Evolutionary conservation across 1,284 basidiomycete species (phyloP).

Genomic region (Tilletia walkeri): DNA sequence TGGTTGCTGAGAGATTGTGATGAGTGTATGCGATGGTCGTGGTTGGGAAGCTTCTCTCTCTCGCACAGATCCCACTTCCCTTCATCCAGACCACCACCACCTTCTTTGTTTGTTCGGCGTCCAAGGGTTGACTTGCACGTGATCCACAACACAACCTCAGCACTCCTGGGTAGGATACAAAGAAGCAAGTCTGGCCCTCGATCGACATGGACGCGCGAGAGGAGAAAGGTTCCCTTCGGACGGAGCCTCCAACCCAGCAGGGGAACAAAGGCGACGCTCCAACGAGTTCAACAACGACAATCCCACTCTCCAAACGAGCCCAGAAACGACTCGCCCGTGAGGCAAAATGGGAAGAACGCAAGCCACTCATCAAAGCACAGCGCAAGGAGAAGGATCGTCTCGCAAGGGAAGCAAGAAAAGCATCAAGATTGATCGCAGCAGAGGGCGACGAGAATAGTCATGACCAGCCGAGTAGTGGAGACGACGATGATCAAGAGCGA

Average conservation of each 20-base stretch:
- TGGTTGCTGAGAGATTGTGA: background rate
- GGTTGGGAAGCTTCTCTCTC: background rate
- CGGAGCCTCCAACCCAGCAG: background rate
- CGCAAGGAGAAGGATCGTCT: slow-evolving; percentile 8
- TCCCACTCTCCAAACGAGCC: slow-evolving; percentile 8
- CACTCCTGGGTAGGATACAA: too few species aligned
- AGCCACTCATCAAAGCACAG: slow-evolving; percentile 13
- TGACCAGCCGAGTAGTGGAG: background rate
- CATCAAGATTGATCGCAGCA: background rate
- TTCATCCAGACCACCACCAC: background rate
- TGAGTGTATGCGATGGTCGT: background rate
- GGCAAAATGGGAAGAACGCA: slow-evolving; percentile 1
- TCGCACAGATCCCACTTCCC: too few species aligned
- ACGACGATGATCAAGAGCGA: background rate
- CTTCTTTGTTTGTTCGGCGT: slow-evolving; percentile 14
- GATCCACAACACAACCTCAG: slow-evolving; percentile 17
- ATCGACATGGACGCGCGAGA: background rate
- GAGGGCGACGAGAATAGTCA: background rate
- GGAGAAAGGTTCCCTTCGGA: background rate
- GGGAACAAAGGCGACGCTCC: background rate
- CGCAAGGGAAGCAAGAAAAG: background rate
- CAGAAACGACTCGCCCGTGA: slow-evolving; percentile 14
- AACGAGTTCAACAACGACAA: background rate
- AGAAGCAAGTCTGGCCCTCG: too few species aligned
- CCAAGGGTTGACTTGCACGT: slow-evolving; percentile 22